Evolutionary conservation across 225 moss, liverwort and hornwort species (phyloP), one percentile per base, ranked within the genome.

Genomic region (Polytrichum formosum): DNA sequence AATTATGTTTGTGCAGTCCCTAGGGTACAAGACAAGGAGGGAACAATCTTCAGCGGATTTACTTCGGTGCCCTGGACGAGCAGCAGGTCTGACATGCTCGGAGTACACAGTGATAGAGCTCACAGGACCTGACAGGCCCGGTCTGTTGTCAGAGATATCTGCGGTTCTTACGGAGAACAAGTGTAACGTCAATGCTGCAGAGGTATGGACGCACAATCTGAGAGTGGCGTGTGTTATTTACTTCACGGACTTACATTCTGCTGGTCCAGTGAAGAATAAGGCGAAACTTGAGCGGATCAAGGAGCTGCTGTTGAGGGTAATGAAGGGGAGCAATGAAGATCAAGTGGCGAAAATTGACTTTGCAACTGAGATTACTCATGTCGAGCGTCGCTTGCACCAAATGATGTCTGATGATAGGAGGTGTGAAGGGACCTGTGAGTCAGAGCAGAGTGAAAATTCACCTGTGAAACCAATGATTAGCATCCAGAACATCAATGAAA

Each of bases 131-230:
- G 87, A 90, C 18, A 75, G 89, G 26, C 82, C 81, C 0, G 84
- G 89, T 0, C 77, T 84, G 26, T 31, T 87, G 0, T 84, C 81
- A 25, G 84, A 90, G 22, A 65, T 87, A 28, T 84, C 83, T 1
- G 86, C 83, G 7, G 79, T 90, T 26, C 77, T 90, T 6, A 81
- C 87, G 3, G 73, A 72, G 26, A 67, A 81, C 74, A 28, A 75
- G 4, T 90, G 87, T 53, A 87, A 84, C 31, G 87, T 90, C 18
- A 83, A 83, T 8, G 86, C 86, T 63, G 84, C 89, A 1, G 87
- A 87, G 63, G 86, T 90, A 2, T 90, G 87, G 87, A 90, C 87
- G 1, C 87, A 90, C 56, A 87, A 87, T 69, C 56, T 67, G 0
- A 62, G 87, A 37, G 89, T 84, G 7, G 89, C 89, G 17, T 81